phyloP scores from a whole-genome alignment of 495 filamentous ascomycete species.

The Penicillium macrosclerotiorum region DNA sequence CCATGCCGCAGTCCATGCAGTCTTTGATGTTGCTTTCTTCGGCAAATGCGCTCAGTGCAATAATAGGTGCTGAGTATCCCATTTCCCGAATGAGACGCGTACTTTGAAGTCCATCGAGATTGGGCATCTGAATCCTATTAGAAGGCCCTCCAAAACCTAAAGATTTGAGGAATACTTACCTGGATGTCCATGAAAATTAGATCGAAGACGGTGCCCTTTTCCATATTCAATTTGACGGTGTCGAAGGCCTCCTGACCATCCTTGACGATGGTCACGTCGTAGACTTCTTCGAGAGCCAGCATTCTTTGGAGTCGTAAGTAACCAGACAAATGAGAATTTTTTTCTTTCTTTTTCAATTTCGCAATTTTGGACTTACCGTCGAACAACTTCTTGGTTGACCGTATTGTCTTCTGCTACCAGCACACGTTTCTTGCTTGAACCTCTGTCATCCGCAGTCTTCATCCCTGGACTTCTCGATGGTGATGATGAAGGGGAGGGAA shows the following conservation, averaged over 20 bases:
- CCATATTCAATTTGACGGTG: slow-evolving; percentile 78
- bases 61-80: slow-evolving; percentile 86
- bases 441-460: slow-evolving; percentile 40
- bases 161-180: slow-evolving; percentile 18
- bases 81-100: slow-evolving; percentile 84
- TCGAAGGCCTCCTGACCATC: slow-evolving; percentile 90
- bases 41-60: slow-evolving; percentile 85
- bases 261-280: slow-evolving; percentile 75
- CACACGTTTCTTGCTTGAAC: slow-evolving; percentile 62
- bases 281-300: slow-evolving; percentile 67
- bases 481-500: slow-evolving; percentile 28
- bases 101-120: slow-evolving; percentile 83
- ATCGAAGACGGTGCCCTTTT: slow-evolving; percentile 66
- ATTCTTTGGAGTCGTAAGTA: slow-evolving; percentile 40
- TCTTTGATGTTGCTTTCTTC: slow-evolving; percentile 88
- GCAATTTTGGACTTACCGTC: no score
- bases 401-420: slow-evolving; percentile 94
- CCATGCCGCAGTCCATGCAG: slow-evolving; percentile 74
- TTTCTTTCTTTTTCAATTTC: no score
- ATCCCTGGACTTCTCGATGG: slow-evolving; percentile 34
- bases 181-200: slow-evolving; percentile 91
- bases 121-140: slow-evolving; percentile 67
- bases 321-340: no score
- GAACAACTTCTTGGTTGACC: slow-evolving; percentile 91
- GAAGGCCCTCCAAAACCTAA: not conserved